These are phyloP conservation scores for Helminthosporium solani DNA, from an alignment of 2,329 filamentous ascomycete species.

Conservation along the genomic window DNA sequence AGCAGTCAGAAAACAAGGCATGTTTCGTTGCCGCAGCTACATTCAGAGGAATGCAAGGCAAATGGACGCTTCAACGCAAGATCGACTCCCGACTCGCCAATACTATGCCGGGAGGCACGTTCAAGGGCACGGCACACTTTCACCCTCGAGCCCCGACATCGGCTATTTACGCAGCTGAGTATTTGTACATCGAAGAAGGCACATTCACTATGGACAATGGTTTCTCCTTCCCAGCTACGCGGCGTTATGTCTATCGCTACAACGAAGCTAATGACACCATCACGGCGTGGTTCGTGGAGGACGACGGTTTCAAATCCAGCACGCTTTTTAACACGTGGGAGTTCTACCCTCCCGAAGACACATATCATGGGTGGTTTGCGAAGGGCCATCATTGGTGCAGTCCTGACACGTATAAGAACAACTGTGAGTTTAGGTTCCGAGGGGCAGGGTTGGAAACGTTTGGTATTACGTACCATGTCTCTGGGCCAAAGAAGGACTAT, in stretches of 20 bases:
- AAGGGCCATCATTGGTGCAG: slow-evolving; percentile 69
- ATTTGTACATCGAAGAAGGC: slow-evolving; percentile 67
- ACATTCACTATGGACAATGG: slow-evolving; percentile 61
- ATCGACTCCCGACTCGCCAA: slow-evolving; percentile 54
- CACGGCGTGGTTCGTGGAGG: slow-evolving; percentile 72
- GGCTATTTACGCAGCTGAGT: slow-evolving; percentile 52
- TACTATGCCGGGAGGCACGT: slow-evolving; percentile 63
- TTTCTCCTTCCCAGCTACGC: slow-evolving; percentile 59
- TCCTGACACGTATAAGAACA: slow-evolving; percentile 69
- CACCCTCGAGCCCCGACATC: slow-evolving; percentile 60
- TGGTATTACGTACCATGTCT: slow-evolving; percentile 62
- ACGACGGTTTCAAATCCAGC: slow-evolving; percentile 69
- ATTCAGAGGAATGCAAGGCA: slow-evolving; percentile 69
- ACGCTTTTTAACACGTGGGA: slow-evolving; percentile 76
- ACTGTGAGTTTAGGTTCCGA: slow-evolving; percentile 63
- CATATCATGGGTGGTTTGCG: slow-evolving; percentile 58
- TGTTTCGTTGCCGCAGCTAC: slow-evolving; percentile 65
- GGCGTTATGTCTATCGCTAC: slow-evolving; percentile 74
- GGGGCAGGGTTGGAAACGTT: slow-evolving; percentile 27
- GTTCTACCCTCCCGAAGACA: slow-evolving; percentile 48
- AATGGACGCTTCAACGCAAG: slow-evolving; percentile 64
- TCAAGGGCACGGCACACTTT: slow-evolving; percentile 66
- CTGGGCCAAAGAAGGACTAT: slow-evolving; percentile 74
- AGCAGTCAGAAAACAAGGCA: slow-evolving; percentile 46
- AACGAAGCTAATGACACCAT: slow-evolving; percentile 60